phyloP scores from a whole-genome alignment of 1,139 yeast species.

The Yamadazyma triangularis region DNA sequence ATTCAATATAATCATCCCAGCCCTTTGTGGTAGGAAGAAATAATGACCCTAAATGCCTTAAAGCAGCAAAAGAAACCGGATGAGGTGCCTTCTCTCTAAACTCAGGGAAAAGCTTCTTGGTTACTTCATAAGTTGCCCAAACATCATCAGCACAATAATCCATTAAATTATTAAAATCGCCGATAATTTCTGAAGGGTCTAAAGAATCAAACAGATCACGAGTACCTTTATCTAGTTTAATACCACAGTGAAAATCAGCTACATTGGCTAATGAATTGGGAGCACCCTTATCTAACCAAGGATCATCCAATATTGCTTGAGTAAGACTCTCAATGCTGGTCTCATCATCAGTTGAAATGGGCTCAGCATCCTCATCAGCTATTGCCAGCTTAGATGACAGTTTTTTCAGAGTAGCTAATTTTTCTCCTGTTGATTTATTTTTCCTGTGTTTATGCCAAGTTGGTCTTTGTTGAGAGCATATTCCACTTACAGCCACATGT shows the following conservation, averaged over 20 bases:
- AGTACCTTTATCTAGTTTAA: constrained; percentile 58
- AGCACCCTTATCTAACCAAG: constrained; percentile 78
- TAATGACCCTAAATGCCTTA: constrained; percentile 70
- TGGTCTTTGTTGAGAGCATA: constrained; percentile 88
- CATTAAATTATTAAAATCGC: constrained; percentile 58
- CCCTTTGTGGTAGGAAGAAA: constrained; percentile 71
- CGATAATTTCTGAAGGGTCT: constrained; percentile 52
- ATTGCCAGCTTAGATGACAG: constrained; percentile 17
- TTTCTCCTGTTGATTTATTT: too few relatives aligned
- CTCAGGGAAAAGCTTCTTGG: constrained; percentile 62
- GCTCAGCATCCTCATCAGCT: constrained; percentile 22
- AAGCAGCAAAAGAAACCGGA: constrained; percentile 91
- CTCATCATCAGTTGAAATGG: constrained; percentile 7
- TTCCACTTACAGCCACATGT: constrained; percentile 87
- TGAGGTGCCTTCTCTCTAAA: constrained; percentile 76
- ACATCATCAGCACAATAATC: constrained; percentile 87
- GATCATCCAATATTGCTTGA: constrained; percentile 45
- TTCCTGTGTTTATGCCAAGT: constrained; percentile 66
- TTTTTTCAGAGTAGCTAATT: too few relatives aligned
- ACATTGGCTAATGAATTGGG: constrained; percentile 81
- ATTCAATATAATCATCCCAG: constrained; percentile 71
- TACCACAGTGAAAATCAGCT: constrained; percentile 73
- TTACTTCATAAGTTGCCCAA: constrained; percentile 65
- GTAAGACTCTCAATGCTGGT: constrained; percentile 16
- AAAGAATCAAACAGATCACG: constrained; percentile 61